Percentiles rank a stretch among this genome's conserved stretches.
phyloP scores from a whole-genome alignment of 2,329 filamentous ascomycete genomes.

The Magnaporthiopsis rhizophila region DNA sequence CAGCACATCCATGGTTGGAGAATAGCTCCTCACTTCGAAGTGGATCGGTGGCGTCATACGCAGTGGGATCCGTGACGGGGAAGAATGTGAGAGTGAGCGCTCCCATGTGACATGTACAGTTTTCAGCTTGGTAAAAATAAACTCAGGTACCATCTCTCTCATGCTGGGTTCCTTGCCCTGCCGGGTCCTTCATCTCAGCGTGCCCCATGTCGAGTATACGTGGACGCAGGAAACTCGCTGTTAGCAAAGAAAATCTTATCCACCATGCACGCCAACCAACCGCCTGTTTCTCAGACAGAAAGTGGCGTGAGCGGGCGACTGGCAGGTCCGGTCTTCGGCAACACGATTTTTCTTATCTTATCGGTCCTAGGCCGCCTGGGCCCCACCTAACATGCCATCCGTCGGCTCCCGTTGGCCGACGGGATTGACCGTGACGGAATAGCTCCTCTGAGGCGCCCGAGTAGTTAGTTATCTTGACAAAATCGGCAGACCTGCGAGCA shows the following conservation, averaged over 20 bases:
- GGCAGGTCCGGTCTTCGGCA: neutral
- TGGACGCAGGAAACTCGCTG: too few relatives aligned
- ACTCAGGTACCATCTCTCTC: too few relatives aligned
- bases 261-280: too few relatives aligned
- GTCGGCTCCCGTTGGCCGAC: neutral
- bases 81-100: neutral
- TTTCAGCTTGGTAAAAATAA: too few relatives aligned
- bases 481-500: neutral
- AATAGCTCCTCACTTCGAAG: neutral
- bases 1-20: neutral
- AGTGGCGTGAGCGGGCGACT: neutral
- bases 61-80: neutral
- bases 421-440: neutral
- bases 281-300: neutral
- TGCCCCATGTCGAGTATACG: too few relatives aligned
- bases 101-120: too few relatives aligned
- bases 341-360: neutral
- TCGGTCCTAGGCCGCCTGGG: neutral
- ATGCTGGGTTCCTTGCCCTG: too few relatives aligned
- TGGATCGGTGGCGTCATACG: neutral
- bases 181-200: too few relatives aligned
- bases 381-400: neutral
- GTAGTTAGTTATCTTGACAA: neutral
- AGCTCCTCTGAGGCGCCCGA: neutral
- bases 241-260: too few relatives aligned